Evolutionary conservation across 345 rosid genomes (phyloP).

Genomic region (Hibiscus syriacus): DNA sequence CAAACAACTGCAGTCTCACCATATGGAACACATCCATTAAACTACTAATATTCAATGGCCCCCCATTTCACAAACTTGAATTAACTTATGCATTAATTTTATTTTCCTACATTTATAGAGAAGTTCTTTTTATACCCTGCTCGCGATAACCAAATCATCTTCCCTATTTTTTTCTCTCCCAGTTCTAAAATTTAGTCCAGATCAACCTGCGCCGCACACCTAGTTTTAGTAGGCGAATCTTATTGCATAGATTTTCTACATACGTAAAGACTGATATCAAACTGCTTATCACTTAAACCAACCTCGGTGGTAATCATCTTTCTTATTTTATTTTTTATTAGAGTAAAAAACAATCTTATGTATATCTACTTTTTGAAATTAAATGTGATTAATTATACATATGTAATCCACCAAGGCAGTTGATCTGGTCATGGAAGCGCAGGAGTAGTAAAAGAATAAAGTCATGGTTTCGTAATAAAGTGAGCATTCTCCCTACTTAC

Average conservation of each 20-base stretch:
- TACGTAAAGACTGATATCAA: too few relatives aligned
- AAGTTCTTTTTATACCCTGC: background rate
- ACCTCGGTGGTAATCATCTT: too few relatives aligned
- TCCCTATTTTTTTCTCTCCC: background rate
- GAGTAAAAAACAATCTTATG: too few relatives aligned
- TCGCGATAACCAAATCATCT: conserved; percentile 2
- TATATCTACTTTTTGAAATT: too few relatives aligned
- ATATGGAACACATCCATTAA: conserved; percentile 19
- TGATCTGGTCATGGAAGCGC: background rate
- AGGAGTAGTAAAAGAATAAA: background rate
- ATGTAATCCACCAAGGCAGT: too few relatives aligned
- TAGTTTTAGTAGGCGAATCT: too few relatives aligned
- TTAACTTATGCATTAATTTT: background rate
- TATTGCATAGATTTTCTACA: too few relatives aligned
- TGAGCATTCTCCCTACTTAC: background rate
- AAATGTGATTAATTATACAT: background rate
- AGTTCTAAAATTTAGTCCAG: too few relatives aligned
- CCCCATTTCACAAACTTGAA: conserved; percentile 12
- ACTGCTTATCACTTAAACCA: too few relatives aligned
- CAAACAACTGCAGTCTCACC: conserved; percentile 11
- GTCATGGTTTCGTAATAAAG: background rate
- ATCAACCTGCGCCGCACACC: too few relatives aligned
- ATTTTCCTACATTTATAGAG: background rate
- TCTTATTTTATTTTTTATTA: too few relatives aligned
- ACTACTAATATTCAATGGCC: conserved; percentile 15